Conservation (phyloP, 2,329 filamentous ascomycete species). For the Microsporum canis region DNA sequence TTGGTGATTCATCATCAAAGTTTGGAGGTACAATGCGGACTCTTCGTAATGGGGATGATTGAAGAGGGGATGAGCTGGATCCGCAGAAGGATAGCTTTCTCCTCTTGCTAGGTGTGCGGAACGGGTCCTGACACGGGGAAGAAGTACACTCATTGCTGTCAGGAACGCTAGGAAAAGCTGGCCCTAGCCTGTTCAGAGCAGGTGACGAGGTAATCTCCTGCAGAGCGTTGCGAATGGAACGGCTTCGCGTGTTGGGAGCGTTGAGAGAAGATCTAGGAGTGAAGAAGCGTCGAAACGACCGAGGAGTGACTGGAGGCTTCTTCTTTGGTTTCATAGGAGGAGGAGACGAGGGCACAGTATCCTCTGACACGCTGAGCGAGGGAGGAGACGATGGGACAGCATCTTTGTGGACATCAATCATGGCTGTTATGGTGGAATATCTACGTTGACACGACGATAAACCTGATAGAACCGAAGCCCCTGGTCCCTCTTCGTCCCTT, state of each 20-base stretch:
- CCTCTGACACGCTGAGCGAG: conserved; percentile 8
- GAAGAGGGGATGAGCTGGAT: conserved; percentile 35
- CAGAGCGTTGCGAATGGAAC: conserved; percentile 35
- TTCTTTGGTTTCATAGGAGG: conserved; percentile 34
- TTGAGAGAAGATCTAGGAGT: conserved; percentile 37
- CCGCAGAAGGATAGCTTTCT: conserved; percentile 35
- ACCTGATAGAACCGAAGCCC: background rate
- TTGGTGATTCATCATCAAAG: conserved; percentile 19
- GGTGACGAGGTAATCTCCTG: conserved; percentile 32
- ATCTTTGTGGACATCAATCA: conserved; percentile 9
- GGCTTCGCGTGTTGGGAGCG: conserved; percentile 24
- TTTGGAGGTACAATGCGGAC: conserved; percentile 26
- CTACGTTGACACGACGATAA: background rate
- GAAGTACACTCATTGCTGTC: conserved; percentile 23
- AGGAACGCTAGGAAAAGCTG: conserved; percentile 31
- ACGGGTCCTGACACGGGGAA: conserved; percentile 20
- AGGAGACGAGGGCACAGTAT: conserved; percentile 33
- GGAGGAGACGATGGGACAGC: conserved; percentile 15
- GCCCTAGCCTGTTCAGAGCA: conserved; percentile 33
- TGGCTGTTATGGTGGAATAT: background rate
- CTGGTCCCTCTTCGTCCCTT: background rate
- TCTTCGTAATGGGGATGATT: conserved; percentile 39
- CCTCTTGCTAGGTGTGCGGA: conserved; percentile 34
- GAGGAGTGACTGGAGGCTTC: conserved; percentile 40
- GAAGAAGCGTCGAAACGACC: conserved; percentile 41